Percentiles rank a stretch among this genome's conserved stretches.
phyloP scores from a whole-genome alignment of 2,329 filamentous ascomycete species.

The Pseudodiploospora longispora region DNA sequence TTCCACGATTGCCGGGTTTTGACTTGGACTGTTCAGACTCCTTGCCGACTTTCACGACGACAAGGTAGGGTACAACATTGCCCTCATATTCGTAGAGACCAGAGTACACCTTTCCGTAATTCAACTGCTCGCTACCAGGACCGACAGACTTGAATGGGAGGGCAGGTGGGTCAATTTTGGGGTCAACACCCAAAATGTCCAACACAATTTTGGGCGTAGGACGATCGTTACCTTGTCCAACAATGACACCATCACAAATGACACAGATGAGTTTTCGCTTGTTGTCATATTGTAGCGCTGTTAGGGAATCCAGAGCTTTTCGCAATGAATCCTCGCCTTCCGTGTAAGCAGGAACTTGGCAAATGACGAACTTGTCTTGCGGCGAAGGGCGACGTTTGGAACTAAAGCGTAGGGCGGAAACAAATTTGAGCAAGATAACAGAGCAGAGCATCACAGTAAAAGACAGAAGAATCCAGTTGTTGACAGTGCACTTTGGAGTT shows the following conservation, averaged over 20 bases:
- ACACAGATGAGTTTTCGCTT: conserved; percentile 96
- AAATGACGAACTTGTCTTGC: conserved; percentile 98
- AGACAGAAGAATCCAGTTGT: conserved; percentile 81
- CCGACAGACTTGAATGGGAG: conserved; percentile 92
- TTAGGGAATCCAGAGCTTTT: conserved; percentile 89
- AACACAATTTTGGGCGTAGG: conserved; percentile 96
- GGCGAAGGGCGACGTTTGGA: conserved; percentile 81
- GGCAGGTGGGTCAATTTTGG: conserved; percentile 90
- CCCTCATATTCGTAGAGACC: conserved; percentile 96
- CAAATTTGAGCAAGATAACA: conserved; percentile 80
- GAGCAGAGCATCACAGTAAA: conserved; percentile 78
- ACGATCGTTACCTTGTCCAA: conserved; percentile 90
- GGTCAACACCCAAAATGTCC: conserved; percentile 93
- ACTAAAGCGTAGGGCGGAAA: conserved; percentile 87
- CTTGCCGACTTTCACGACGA: conserved; percentile 95
- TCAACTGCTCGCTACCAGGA: conserved; percentile 81
- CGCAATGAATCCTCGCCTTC: conserved; percentile 93
- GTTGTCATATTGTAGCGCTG: conserved; percentile 92
- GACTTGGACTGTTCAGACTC: conserved; percentile 85
- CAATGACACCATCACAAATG: conserved; percentile 94
- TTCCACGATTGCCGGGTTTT: conserved; percentile 96
- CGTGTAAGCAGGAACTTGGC: conserved; percentile 94
- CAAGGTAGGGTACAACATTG: conserved; percentile 93
- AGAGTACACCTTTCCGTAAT: conserved; percentile 98
- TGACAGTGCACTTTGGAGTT: conserved; percentile 67